Evolutionary conservation across 1,284 basidiomycete species (phyloP).

Genomic region (Thelephora terrestris): DNA sequence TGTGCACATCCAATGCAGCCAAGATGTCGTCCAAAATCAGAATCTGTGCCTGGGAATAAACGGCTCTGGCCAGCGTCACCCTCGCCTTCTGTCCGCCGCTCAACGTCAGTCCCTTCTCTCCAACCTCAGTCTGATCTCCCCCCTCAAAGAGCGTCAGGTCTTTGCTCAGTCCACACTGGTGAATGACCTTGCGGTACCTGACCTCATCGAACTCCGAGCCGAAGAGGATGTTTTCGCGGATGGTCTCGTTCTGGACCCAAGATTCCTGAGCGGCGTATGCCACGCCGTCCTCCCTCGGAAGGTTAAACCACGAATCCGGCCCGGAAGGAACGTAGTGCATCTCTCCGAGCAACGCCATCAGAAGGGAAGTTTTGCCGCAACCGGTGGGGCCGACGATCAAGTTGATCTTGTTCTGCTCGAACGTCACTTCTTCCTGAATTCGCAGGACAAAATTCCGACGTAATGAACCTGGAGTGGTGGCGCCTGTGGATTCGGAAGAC

Average conservation of each 20-base stretch:
- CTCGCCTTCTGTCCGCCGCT: conserved; percentile 68
- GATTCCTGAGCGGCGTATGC: conserved; percentile 72
- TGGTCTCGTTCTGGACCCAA: conserved; percentile 57
- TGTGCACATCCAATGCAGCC: conserved; percentile 52
- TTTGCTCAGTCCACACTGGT: conserved; percentile 52
- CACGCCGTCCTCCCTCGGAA: conserved; percentile 58
- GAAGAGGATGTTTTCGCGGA: conserved; percentile 37
- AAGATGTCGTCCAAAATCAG: conserved; percentile 37
- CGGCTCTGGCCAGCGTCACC: conserved; percentile 63
- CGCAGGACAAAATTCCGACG: conserved; percentile 35
- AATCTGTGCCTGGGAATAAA: conserved; percentile 54
- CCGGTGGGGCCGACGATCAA: conserved; percentile 56
- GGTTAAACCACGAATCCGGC: conserved; percentile 50
- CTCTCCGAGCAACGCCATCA: conserved; percentile 52
- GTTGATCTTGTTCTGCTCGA: conserved; percentile 49
- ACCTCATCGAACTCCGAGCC: conserved; percentile 32
- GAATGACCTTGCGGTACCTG: conserved; percentile 40
- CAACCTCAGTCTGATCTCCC: conserved; percentile 65
- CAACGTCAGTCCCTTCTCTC: conserved; percentile 53
- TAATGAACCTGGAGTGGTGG: conserved; percentile 17
- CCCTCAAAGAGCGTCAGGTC: conserved; percentile 62
- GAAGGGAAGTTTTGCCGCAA: conserved; percentile 38
- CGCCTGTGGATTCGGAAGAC: conserved; percentile 20
- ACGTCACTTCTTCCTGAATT: conserved; percentile 43
- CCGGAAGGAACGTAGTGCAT: conserved; percentile 48